Evolutionary conservation across 163 green algal genomes (phyloP).

Genomic region (Chlamydomonas reinhardtii): DNA sequence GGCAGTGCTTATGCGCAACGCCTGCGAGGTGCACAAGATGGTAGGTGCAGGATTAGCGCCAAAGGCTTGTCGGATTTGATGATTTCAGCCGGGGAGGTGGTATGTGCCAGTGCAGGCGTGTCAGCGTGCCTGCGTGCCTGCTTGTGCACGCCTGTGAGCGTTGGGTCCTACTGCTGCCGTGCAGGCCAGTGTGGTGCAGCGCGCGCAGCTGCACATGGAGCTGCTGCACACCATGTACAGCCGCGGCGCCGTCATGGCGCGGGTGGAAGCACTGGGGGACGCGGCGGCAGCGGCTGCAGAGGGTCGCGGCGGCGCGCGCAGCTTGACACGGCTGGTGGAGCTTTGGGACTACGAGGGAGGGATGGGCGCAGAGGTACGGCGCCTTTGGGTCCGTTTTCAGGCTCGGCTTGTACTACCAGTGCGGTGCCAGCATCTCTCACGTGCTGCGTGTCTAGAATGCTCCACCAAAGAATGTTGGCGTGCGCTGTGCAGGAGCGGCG

Average conservation of each 20-base stretch:
- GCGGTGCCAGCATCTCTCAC: too few relatives aligned
- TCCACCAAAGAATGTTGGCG: not conserved
- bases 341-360: constrained; percentile 82
- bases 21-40: constrained; percentile 85
- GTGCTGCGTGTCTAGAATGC: too few relatives aligned
- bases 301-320: not conserved
- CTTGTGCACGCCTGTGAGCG: too few relatives aligned
- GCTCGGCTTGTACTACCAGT: not conserved
- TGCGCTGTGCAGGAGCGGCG: constrained; percentile 62
- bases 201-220: constrained; percentile 76
- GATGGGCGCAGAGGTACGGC: constrained; percentile 60
- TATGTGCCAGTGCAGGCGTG: too few relatives aligned
- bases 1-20: constrained; percentile 76
- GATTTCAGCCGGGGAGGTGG: too few relatives aligned
- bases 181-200: constrained; percentile 56
- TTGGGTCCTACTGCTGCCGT: too few relatives aligned
- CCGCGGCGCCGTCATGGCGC: not conserved
- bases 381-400: not conserved
- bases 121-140: too few relatives aligned
- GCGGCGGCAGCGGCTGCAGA: not conserved
- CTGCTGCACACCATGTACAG: constrained; percentile 66
- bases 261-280: constrained; percentile 8
- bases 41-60: constrained; percentile 61
- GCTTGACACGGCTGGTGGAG: constrained; percentile 63
- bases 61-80: too few relatives aligned